Evolutionary conservation across 768 basidiomycete genomes (phyloP), one percentile per base, ranked within the genome.

Genomic region (Termitomyces heimii): DNA sequence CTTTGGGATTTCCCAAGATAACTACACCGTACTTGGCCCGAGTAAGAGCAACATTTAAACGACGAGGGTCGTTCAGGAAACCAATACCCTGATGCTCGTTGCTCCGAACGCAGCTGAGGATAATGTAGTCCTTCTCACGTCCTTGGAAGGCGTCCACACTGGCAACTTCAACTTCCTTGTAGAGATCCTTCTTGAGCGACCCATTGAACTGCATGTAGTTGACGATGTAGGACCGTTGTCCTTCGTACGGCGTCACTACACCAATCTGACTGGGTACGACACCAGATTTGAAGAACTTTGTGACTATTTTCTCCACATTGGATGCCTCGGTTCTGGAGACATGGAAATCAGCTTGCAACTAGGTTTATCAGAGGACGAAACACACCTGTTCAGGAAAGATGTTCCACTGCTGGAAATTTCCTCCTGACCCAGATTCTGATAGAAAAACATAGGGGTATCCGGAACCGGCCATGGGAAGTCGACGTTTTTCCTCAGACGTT

Each of bases 201-300:
- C 97, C 97, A 67, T 98, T 97, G 78, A 97, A 93, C 76, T 99
- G 97, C 97, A 99, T 98, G 71, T 96, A 99, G 71, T 93, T 96
- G 70, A 96, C 95, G 68, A 99, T 89, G 71, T 97, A 98, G 1
- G 95, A 97, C 18, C 97, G 86, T 66, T 99, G 97, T 26, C 97
- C 97, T 70, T 99, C 97, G 71, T 99, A 99, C 0, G 97, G 97
- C 2, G 97, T 99, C 66, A 99, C 94, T 60, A 99, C 92, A 60
- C 97, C 97, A 65, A 99, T 99, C 67, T 99, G 96, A 55, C 77
- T 81, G 12, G 97, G 96, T 37, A 96, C 81, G 29, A 99, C 97
- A 37, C 97, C 97, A 0, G 96, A 93, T 72, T 97, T 97, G 91
- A 99, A 99, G 79, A 98, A 98, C 69, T 98, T 97, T 55, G 97